Evolutionary conservation across 2,329 filamentous ascomycete species (phyloP).

Genomic region (Colletotrichum somersetense): DNA sequence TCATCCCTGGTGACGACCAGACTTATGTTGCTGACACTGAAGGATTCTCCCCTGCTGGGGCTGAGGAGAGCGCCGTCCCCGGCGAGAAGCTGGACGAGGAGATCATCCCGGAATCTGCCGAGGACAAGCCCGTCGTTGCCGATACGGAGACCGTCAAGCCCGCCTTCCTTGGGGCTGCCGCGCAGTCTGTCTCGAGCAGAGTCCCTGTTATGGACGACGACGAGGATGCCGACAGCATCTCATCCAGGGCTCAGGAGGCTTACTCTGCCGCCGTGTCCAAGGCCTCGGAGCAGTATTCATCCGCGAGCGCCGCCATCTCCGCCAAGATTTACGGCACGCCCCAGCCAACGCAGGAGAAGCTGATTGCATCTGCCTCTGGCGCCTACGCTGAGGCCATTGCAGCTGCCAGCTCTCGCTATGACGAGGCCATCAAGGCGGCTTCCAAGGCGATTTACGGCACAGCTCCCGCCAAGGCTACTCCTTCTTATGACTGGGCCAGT

Average conservation of each 20-base stretch:
- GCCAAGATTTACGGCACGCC: conserved; percentile 76
- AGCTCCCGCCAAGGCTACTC: conserved; percentile 57
- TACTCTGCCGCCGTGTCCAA: conserved; percentile 75
- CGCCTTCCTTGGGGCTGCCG: conserved; percentile 64
- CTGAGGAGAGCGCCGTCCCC: conserved; percentile 38
- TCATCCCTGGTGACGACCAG: conserved; percentile 40
- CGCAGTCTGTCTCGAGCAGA: conserved; percentile 62
- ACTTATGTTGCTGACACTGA: conserved; percentile 42
- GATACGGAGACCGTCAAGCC: conserved; percentile 57
- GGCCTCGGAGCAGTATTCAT: conserved; percentile 76
- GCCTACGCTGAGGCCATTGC: conserved; percentile 76
- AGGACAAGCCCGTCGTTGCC: conserved; percentile 47
- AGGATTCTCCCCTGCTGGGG: conserved; percentile 43
- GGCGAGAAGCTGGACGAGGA: conserved; percentile 44
- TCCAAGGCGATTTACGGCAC: conserved; percentile 64
- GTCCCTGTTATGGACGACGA: conserved; percentile 64
- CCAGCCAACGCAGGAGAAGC: conserved; percentile 70
- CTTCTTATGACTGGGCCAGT: conserved; percentile 61
- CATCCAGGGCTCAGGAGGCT: conserved; percentile 63
- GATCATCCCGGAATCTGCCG: conserved; percentile 44
- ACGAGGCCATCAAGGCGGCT: conserved; percentile 66
- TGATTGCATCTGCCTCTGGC: conserved; percentile 75
- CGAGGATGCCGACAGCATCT: conserved; percentile 54
- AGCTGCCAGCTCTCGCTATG: conserved; percentile 70
- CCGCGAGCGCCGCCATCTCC: conserved; percentile 76